Base-by-base conservation (phyloP, 176 grass and related monocot genomes). In the sorghum (Sorghum bicolor) region DNA sequence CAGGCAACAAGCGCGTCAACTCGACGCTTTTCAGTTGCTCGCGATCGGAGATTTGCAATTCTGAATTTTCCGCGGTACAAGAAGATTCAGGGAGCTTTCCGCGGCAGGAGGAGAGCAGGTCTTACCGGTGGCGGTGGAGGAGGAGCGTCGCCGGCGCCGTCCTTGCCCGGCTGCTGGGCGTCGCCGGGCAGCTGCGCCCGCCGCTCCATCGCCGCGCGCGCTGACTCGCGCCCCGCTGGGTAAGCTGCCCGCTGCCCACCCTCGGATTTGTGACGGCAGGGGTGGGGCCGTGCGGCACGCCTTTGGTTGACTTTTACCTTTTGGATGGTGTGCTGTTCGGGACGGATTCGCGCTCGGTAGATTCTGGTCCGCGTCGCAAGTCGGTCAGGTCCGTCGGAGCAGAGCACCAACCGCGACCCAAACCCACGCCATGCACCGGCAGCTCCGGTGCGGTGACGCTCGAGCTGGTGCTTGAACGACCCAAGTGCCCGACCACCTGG, bases 101-200 rank as follows among this genome's bases (percentile, higher is more conserved):
- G 2, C 28, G 0, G 43, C 26, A 22, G 1, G 15, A 31, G 8
- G 62, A 14, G 32, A 38, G 45, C 55, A 34, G 12, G 24, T 38
- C 10, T 82, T 82, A 89, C 88, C 72, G 64, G 40, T 33, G 77
- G 83, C 24, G 83, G 78, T 19, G 64, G 72, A 7, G 86, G n/a
- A 47, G 64, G 83, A 36, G 43, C 2, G 53, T 28, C 66, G 39
- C 70, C 62, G 62, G 70, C 48, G 62, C 47, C 50, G 41, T 40
- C 83, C 78, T 65, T 55, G 10, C 3, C 17, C 4, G 40, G 52
- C 39, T 10, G 58, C 22, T 55, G 72, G 24, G 30, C 62, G 33
- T 84, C 72, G 25, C 60, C 25, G 4, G 4, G 43, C 22, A 53
- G 30, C 11, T 45, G 64, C 29, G 6, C 11, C 30, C 41, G 41